phyloP scores from a whole-genome alignment of 192 early-diverging fungal genomes.

The Coemansia sp. region DNA sequence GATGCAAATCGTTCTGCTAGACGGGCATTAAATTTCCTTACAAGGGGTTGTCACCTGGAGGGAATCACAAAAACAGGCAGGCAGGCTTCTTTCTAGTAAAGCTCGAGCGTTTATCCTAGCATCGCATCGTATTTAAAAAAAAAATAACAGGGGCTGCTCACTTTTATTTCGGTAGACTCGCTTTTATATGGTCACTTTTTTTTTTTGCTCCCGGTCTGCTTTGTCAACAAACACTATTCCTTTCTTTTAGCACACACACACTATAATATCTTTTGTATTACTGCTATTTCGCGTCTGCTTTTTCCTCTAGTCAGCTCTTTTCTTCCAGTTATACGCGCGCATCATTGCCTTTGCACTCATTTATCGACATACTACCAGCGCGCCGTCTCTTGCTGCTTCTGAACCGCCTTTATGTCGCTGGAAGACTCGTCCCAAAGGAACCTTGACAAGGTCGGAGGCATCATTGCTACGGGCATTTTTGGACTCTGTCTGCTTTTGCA shows the following conservation, averaged over 20 bases:
- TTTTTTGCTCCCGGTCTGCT: not conserved
- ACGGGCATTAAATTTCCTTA: not conserved
- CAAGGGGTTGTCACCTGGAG: not conserved
- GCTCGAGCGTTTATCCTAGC: not conserved
- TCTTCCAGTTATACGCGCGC: not conserved
- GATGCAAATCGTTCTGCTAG: not conserved
- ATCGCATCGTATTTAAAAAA: not conserved
- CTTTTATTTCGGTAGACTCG: not conserved
- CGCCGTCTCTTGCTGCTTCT: not conserved
- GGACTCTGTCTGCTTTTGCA: slow-evolving; percentile 33
- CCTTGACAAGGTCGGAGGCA: slow-evolving; percentile 49
- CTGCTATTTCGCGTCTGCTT: too few relatives aligned
- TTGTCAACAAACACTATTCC: not conserved
- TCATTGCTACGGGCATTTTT: slow-evolving; percentile 39
- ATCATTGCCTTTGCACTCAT: slow-evolving; percentile 1
- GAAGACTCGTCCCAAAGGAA: slow-evolving; percentile 30
- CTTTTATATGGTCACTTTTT: not conserved
- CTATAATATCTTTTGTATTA: not conserved
- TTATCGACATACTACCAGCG: not conserved
- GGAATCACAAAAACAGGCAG: not conserved
- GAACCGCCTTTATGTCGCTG: slow-evolving; percentile 14
- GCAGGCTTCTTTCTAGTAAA: not conserved
- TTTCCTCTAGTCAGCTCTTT: too few relatives aligned
- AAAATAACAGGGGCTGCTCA: too few relatives aligned
- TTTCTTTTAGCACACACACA: not conserved